Evolutionary conservation across 164 flowering plant genomes (phyloP).

Genomic region (Echeveria elegans): DNA sequence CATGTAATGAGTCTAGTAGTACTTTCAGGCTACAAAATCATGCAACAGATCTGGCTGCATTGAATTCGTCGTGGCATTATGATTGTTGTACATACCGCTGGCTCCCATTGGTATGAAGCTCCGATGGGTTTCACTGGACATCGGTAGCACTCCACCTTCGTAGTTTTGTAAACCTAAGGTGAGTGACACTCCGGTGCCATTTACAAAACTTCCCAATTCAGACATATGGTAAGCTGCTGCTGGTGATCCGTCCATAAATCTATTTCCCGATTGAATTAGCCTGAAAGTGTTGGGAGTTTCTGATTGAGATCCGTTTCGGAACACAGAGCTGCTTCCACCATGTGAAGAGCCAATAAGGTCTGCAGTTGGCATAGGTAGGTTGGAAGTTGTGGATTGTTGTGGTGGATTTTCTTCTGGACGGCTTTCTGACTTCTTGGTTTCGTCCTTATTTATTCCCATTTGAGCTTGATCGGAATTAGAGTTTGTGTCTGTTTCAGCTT

Average conservation of each 20-base stretch:
- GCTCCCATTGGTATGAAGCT: constrained; percentile 47
- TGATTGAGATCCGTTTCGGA: constrained; percentile 18
- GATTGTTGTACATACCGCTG: constrained; percentile 44
- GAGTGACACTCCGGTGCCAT: constrained; percentile 61
- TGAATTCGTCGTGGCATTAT: constrained; percentile 30
- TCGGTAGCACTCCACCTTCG: constrained; percentile 41
- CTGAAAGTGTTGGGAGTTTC: constrained; percentile 3
- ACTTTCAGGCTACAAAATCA: constrained; percentile 69
- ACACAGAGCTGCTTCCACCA: constrained; percentile 12
- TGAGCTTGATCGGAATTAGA: constrained; percentile 54
- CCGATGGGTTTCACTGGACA: constrained; percentile 31
- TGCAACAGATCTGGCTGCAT: constrained; percentile 42
- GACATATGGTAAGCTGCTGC: constrained; percentile 47
- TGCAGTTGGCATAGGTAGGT: constrained; percentile 23
- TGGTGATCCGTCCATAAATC: constrained; percentile 45
- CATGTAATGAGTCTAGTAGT: neutral
- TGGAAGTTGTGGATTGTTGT: constrained; percentile 34
- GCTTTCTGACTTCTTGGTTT: constrained; percentile 29
- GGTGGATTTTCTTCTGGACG: constrained; percentile 44
- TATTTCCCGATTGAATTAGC: constrained; percentile 31
- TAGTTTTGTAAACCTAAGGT: constrained; percentile 79
- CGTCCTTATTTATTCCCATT: constrained; percentile 26
- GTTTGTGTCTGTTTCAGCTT: constrained; percentile 62
- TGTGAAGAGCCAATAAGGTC: constrained; percentile 40
- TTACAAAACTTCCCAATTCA: constrained; percentile 57